Evolutionary conservation across 176 grass and related monocot genomes (phyloP), one percentile per base, ranked within the genome.

Genomic region (Carex scoparia): DNA sequence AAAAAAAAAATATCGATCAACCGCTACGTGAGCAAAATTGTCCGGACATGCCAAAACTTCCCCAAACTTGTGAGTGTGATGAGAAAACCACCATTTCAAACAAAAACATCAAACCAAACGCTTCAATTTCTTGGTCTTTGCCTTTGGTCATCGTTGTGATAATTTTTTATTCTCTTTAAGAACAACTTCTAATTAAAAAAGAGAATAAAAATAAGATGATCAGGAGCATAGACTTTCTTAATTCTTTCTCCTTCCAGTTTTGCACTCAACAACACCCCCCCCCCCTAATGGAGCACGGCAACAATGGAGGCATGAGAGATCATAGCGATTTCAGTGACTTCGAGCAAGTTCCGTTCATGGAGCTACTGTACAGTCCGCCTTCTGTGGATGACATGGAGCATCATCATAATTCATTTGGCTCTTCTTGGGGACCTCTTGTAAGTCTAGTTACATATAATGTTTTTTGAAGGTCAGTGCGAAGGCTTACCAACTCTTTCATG

Each of bases 351-450:
- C 12, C 60, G 3, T 83, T 67, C 42, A 66, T 48, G 23, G 81
- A 83, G 2, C 40, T 83, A 46, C 27, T 83, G 1, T 66, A 83
- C 30, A 33, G n/a, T 27, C 62, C 58, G 9, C 13, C 61, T 83
- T 83, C 40, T 11, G 44, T 66, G 31, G 81, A 83, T 32, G 23
- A 65, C 7, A 27, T 68, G 19, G 58, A 14, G 23, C 63, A 60
- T 53, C 63, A 49, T 49, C 64, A 66, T 31, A 33, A 18, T 78
- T 15, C 74, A 12, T 18, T 32, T 40, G 63, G 9, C 13, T 44
- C 81, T 53, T 48, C 81, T 55, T 83, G 81, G 81, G 38, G 62
- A 65, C 61, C 33, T 83, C 33, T 42, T 83, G 81, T 83, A 69
- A 83, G 81, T 83, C 35, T 12, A 57, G 5, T 78, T 78, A 3